phyloP scores from a whole-genome alignment of 1,139 yeast species.

The Debaryomyces subglobosus region DNA sequence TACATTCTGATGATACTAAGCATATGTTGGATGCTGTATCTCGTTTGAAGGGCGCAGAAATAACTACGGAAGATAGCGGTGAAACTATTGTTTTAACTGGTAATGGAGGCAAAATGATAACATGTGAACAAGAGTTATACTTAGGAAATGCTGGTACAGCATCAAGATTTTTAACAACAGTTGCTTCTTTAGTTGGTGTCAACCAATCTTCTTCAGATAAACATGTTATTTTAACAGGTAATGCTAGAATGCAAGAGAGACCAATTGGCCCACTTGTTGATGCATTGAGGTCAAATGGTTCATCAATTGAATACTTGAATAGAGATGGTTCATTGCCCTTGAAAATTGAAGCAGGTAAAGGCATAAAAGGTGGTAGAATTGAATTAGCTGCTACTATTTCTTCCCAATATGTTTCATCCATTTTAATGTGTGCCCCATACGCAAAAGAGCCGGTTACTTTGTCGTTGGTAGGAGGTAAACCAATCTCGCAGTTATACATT shows the following conservation, averaged over 20 bases:
- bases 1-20: conserved; percentile 95
- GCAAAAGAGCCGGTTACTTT: conserved; percentile 87
- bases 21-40: conserved; percentile 91
- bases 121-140: conserved; percentile 68
- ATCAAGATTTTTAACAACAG: conserved; percentile 88
- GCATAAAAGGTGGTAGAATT: conserved; percentile 86
- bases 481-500: conserved; percentile 91
- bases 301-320: conserved; percentile 70
- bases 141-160: conserved; percentile 99
- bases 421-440: conserved; percentile 97
- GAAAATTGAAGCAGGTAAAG: conserved; percentile 66
- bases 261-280: conserved; percentile 97
- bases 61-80: conserved; percentile 83
- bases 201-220: conserved; percentile 38
- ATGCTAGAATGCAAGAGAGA: conserved; percentile 95
- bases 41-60: conserved; percentile 77
- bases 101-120: conserved; percentile 74
- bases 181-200: conserved; percentile 72
- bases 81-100: conserved; percentile 86
- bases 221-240: conserved; percentile 79
- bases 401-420: conserved; percentile 95
- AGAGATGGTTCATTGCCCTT: conserved; percentile 85
- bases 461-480: conserved; percentile 92
- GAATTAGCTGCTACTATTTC: conserved; percentile 96
- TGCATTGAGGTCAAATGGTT: conserved; percentile 82